Percentiles rank a stretch among this genome's conserved stretches.
Evolutionary conservation across 2,329 filamentous ascomycete genomes (phyloP).

Genomic region (Nemania serpens): DNA sequence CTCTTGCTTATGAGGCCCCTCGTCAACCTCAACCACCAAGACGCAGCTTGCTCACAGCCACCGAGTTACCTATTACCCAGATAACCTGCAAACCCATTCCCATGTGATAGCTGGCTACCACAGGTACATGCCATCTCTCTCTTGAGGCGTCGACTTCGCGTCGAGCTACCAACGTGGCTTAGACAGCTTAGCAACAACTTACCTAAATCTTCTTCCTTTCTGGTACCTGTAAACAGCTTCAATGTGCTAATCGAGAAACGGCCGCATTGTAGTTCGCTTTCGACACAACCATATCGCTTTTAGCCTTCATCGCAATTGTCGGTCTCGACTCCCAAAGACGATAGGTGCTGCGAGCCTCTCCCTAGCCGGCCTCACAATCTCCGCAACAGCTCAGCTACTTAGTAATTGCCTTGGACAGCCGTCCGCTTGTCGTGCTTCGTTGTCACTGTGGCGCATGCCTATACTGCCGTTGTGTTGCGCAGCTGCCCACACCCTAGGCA

Average conservation of each 20-base stretch:
- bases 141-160: neutral
- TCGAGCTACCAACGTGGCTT: neutral
- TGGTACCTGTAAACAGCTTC: neutral
- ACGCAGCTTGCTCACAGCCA: neutral
- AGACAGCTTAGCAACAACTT: neutral
- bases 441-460: constrained; percentile 12
- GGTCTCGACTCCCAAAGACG: neutral
- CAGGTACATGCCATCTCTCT: constrained; percentile 10
- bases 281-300: neutral
- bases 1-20: neutral
- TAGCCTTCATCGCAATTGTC: neutral
- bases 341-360: constrained; percentile 1
- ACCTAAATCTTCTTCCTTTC: neutral
- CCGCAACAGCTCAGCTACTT: neutral
- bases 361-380: neutral
- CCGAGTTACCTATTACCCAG: neutral
- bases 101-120: constrained; percentile 26
- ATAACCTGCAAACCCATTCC: neutral
- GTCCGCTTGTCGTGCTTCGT: neutral
- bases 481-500: constrained; percentile 1
- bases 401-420: neutral
- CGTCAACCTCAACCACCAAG: constrained; percentile 5
- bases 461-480: constrained; percentile 6
- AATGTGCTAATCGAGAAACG: neutral
- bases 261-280: neutral